A percentile compares a stretch with the other conserved stretches of the same genome.
These are phyloP conservation scores for Talaromyces proteolyticus DNA, from an alignment of 495 filamentous ascomycete species.

Conservation along the genomic window DNA sequence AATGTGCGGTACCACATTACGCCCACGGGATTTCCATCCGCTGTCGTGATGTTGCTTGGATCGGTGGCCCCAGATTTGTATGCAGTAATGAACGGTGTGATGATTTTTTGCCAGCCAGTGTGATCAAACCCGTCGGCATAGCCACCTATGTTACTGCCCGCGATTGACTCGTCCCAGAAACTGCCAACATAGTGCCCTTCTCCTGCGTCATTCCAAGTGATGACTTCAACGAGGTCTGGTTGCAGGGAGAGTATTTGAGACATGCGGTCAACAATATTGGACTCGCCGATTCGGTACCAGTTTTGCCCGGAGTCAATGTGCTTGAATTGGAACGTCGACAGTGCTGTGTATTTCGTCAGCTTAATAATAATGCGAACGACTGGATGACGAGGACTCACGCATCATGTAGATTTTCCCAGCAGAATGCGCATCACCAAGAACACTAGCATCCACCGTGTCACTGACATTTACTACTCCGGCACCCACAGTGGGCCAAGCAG, in stretches of 20 bases:
- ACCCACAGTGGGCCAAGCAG: constrained; percentile 21
- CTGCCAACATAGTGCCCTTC: constrained; percentile 43
- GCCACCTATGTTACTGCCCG: constrained; percentile 6
- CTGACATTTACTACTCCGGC: constrained; percentile 12
- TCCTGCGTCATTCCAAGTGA: constrained; percentile 36
- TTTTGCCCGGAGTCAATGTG: constrained; percentile 22
- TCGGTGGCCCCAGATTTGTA: constrained; percentile 22
- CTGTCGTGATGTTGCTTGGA: not conserved
- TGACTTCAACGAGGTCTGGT: constrained; percentile 21
- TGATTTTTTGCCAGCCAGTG: constrained; percentile 22
- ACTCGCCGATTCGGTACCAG: constrained; percentile 37
- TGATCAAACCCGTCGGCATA: constrained; percentile 24
- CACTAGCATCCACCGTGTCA: constrained; percentile 11
- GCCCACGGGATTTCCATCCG: not conserved
- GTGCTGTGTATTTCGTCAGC: constrained; percentile 9
- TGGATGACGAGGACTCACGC: constrained; percentile 8
- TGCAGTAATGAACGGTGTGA: constrained; percentile 27
- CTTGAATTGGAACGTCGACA: constrained; percentile 37
- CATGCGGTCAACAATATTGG: constrained; percentile 26
- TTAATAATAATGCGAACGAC: not conserved
- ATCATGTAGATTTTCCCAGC: constrained; percentile 25
- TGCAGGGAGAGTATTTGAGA: constrained; percentile 15
- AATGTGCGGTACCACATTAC: constrained; percentile 16
- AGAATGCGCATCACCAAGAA: constrained; percentile 13
- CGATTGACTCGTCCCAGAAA: constrained; percentile 12